Percentiles rank a stretch among this genome's conserved stretches.
These are phyloP conservation scores for Aureobasidium sp. DNA, from an alignment of 2,329 filamentous ascomycete genomes.

Conservation along the genomic window DNA sequence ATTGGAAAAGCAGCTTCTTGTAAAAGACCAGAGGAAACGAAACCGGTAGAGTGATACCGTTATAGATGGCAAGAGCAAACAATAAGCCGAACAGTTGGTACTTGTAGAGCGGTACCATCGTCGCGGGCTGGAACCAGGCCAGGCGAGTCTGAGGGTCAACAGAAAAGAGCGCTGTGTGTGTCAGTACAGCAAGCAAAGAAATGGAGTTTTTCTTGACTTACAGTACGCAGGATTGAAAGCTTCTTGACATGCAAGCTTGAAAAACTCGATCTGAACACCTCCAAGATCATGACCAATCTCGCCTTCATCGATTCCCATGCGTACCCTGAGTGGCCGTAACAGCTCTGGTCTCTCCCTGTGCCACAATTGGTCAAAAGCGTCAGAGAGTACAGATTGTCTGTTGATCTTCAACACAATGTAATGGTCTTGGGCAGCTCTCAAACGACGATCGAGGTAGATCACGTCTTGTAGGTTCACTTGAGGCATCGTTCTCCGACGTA, in stretches of 20 bases:
- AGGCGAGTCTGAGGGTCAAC: conserved; percentile 67
- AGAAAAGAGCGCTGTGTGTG: conserved; percentile 55
- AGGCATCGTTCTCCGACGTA: conserved; percentile 9
- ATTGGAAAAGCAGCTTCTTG: conserved; percentile 58
- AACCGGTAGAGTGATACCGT: conserved; percentile 82
- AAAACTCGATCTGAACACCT: conserved; percentile 94
- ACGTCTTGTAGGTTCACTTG: conserved; percentile 4
- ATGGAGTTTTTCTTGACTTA: conserved; percentile 24
- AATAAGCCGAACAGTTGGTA: conserved; percentile 82
- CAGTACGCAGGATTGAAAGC: conserved; percentile 69
- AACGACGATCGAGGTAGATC: conserved; percentile 20
- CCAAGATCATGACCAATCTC: conserved; percentile 91
- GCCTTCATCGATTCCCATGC: conserved; percentile 66
- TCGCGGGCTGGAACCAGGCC: conserved; percentile 80
- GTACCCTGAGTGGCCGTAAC: conserved; percentile 76
- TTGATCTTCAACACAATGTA: conserved; percentile 38
- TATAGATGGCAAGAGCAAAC: conserved; percentile 86
- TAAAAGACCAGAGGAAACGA: conserved; percentile 84
- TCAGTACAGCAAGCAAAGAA: conserved; percentile 4
- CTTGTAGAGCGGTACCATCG: conserved; percentile 76
- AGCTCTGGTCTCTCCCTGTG: conserved; percentile 73
- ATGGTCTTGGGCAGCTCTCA: conserved; percentile 28
- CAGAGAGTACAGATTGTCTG: conserved; percentile 31
- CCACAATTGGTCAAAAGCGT: conserved; percentile 76
- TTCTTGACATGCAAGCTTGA: conserved; percentile 72